Conservation (phyloP, 1,139 yeast genomes). For the Pichia sp. region DNA sequence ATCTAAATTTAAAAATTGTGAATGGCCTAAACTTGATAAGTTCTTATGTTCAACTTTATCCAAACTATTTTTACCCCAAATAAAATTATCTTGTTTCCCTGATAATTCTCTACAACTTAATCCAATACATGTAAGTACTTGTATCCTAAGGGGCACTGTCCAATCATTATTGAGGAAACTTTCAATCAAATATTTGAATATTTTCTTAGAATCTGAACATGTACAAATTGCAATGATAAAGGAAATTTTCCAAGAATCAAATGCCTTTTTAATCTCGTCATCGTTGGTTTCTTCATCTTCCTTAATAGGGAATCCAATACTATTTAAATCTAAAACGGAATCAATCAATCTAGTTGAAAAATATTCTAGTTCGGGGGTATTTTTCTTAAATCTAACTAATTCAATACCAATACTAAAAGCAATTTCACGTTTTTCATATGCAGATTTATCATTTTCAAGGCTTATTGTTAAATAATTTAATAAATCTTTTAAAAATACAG, state of each 20-base stretch:
- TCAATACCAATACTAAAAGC: constrained; percentile 52
- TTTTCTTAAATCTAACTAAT: constrained; percentile 48
- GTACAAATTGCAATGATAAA: constrained; percentile 49
- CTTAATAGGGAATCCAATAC: constrained; percentile 34
- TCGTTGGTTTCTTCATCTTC: constrained; percentile 3
- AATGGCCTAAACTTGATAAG: constrained; percentile 45
- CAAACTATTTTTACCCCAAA: constrained; percentile 32
- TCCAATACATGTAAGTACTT: constrained; percentile 48
- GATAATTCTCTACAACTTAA: constrained; percentile 54
- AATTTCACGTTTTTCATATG: constrained; percentile 44
- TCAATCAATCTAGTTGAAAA: constrained; percentile 44
- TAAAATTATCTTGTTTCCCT: constrained; percentile 42
- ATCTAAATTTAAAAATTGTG: constrained; percentile 28
- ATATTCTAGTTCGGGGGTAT: constrained; percentile 49
- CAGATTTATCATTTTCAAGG: constrained; percentile 34
- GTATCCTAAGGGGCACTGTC: constrained; percentile 55
- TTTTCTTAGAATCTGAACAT: constrained; percentile 35
- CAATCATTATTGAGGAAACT: constrained; percentile 55
- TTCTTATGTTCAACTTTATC: constrained; percentile 36
- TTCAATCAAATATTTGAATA: constrained; percentile 35
- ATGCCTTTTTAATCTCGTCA: constrained; percentile 29
- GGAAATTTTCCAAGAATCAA: constrained; percentile 44
- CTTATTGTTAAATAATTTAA: constrained; percentile 46
- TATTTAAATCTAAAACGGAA: constrained; percentile 43
- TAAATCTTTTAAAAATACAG: constrained; percentile 60